These are phyloP conservation scores for Alectoria sarmentosa DNA, from an alignment of 495 filamentous ascomycete genomes.

Conservation along the genomic window DNA sequence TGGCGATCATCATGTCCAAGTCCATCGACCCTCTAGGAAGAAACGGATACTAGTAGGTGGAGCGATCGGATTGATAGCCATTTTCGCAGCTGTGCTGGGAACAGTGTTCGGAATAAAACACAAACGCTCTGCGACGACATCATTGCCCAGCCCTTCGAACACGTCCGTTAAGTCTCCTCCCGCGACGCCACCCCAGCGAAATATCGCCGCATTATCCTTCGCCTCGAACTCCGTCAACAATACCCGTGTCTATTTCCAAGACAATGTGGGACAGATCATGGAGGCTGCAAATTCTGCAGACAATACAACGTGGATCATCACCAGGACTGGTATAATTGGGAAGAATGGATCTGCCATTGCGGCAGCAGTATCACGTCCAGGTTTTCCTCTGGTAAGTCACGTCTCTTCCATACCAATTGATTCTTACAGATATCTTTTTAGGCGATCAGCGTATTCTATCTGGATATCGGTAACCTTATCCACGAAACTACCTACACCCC, in stretches of 20 bases:
- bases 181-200: slow-evolving; percentile 11
- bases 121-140: slow-evolving; percentile 9
- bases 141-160: slow-evolving; percentile 11
- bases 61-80: slow-evolving; percentile 18
- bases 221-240: slow-evolving; percentile 19
- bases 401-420: neutral
- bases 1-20: neutral
- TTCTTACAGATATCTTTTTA: slow-evolving; percentile 11
- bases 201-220: slow-evolving; percentile 27
- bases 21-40: slow-evolving; percentile 8
- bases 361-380: slow-evolving; percentile 26
- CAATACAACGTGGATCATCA: slow-evolving; percentile 18
- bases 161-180: slow-evolving; percentile 5
- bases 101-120: slow-evolving; percentile 22
- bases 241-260: slow-evolving; percentile 27
- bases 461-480: slow-evolving; percentile 23
- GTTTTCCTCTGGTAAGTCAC: slow-evolving; percentile 17
- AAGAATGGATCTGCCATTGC: slow-evolving; percentile 27
- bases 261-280: slow-evolving; percentile 22
- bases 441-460: slow-evolving; percentile 27
- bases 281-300: slow-evolving; percentile 24
- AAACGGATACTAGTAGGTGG: slow-evolving; percentile 20
- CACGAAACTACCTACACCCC: slow-evolving; percentile 24
- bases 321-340: slow-evolving; percentile 15
- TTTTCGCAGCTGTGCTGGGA: slow-evolving; percentile 25